Base-by-base conservation (phyloP, 139 green algal genomes). In the Closterium sp. region DNA sequence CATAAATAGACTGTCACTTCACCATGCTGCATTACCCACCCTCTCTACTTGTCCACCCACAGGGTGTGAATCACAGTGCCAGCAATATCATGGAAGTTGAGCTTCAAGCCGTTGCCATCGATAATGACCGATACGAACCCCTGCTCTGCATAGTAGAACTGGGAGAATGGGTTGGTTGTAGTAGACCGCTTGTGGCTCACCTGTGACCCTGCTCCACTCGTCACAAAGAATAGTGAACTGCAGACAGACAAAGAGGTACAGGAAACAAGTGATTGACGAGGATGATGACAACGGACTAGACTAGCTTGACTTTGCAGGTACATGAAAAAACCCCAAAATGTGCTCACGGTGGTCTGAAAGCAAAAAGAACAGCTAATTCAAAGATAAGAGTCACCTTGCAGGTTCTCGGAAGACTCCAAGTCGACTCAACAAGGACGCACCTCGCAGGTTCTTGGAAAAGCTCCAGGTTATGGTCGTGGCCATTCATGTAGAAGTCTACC, bases 401-500 rank as follows among this genome's bases (percentile, higher is more conserved):
- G n/a, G n/a, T n/a, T n/a, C n/a, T n/a, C n/a, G n/a, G n/a, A n/a
- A n/a, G n/a, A n/a, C n/a, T n/a, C n/a, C n/a, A n/a, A n/a, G n/a
- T n/a, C n/a, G n/a, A n/a, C n/a, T n/a, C n/a, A 27, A 24, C 2
- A 24, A 6, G 0, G 10, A 5, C 86, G 28, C 32, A 93, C 86
- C 91, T 86, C 32, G 94, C 62, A 24, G 29, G 30, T 11, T 70
- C 45, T 22, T 91, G 94, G 3, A 95, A 91, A n/a, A 88, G 93
- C 92, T 95, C 88, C 88, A 95, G n/a, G 70, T 92, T 50, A 32
- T 95, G 93, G 31, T 95, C 93, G 28, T 95, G 93, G 28, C 93
- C 93, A 0, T 95, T 95, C 24, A 95, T 89, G 86, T 95, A 95
- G 17, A 96, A n/a, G 45, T 90, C 45, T 4, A 95, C 93, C 28